A percentile compares a stretch with the other conserved stretches of the same genome.
Evolutionary conservation across 2,329 filamentous ascomycete genomes (phyloP).

Genomic region (Emmonsiellopsis sp.): DNA sequence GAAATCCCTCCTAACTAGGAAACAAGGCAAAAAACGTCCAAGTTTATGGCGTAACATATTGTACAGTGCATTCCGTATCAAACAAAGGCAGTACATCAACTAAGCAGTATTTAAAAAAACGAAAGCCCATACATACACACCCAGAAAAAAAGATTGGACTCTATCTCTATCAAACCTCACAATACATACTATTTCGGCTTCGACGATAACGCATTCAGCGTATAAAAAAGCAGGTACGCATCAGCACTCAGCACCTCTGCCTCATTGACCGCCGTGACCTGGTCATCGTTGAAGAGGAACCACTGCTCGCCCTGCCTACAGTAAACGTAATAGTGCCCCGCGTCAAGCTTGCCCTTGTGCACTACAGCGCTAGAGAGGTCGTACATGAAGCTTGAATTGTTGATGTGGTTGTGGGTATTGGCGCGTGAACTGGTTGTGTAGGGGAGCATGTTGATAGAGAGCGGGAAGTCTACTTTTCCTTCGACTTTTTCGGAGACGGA

Average conservation of each 20-base stretch:
- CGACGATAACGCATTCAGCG: slow-evolving; percentile 24
- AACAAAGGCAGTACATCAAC: background rate
- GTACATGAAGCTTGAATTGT: slow-evolving; percentile 57
- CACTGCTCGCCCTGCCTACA: slow-evolving; percentile 77
- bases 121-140: background rate
- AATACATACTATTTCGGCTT: background rate
- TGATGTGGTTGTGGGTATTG: slow-evolving; percentile 4
- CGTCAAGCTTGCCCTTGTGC: slow-evolving; percentile 86
- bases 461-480: slow-evolving; percentile 73
- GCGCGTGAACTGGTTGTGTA: slow-evolving; percentile 61
- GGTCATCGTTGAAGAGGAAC: slow-evolving; percentile 94
- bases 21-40: too few relatives aligned
- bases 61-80: background rate
- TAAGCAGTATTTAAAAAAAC: background rate
- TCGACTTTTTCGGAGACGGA: slow-evolving; percentile 77
- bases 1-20: too few relatives aligned
- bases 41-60: background rate
- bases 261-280: slow-evolving; percentile 73
- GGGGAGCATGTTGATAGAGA: slow-evolving; percentile 80
- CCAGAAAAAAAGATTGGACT: background rate
- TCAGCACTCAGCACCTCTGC: slow-evolving; percentile 78
- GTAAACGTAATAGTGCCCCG: slow-evolving; percentile 87
- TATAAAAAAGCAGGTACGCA: slow-evolving; percentile 85
- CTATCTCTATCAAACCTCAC: background rate
- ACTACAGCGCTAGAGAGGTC: slow-evolving; percentile 85